Evolutionary conservation across 768 basidiomycete genomes (phyloP), one percentile per base, ranked within the genome.

Genomic region (Xerocomus potaroensis): DNA sequence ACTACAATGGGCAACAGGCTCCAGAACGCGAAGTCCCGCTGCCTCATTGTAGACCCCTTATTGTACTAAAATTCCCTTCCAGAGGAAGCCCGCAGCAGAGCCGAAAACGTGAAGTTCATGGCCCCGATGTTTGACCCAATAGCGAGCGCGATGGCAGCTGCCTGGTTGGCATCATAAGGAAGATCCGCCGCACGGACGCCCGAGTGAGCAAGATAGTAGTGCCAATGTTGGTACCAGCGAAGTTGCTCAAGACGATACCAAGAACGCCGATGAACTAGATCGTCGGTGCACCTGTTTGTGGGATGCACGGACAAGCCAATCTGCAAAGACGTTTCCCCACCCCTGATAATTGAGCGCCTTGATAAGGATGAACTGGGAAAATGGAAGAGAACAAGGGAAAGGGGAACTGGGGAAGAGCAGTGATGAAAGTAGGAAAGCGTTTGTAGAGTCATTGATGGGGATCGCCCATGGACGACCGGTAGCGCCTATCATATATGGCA

Each of bases 291-390:
- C 71, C 37, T 76, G 53, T 0, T 67, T 56, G 1, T 47, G 42
- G 0, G 72, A 72, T 15, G 66, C 83, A 58, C 56, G 71, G 43
- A 71, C 60, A 27, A 84, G 72, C 87, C 89, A 90, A 3, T 55
- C 54, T 0, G 81, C 84, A 60, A 94, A 95, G 19, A 93, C 73
- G 11, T 80, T 73, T 8, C 94, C 90, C 92, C 94, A 98, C 22
- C 91, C 91, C 48, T 84, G 81, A 50, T 81, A 75, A 11, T 81
- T 74, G 6, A 98, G 76, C 0, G 77, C 87, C 60, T 94, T 87
- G 48, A 95, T 90, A 47, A 98, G 79, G 54, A 97, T 91, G 69
- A 98, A 97, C 66, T 94, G 91, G 1, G 87, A 84, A 61, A 97
- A 92, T 0, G 92, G 60, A 98, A 98, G 0, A 91, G 91, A 15